Evolutionary conservation across 805 yeast genomes (phyloP), one percentile per base, ranked within the genome.

Genomic region (Candida hungchunana): DNA sequence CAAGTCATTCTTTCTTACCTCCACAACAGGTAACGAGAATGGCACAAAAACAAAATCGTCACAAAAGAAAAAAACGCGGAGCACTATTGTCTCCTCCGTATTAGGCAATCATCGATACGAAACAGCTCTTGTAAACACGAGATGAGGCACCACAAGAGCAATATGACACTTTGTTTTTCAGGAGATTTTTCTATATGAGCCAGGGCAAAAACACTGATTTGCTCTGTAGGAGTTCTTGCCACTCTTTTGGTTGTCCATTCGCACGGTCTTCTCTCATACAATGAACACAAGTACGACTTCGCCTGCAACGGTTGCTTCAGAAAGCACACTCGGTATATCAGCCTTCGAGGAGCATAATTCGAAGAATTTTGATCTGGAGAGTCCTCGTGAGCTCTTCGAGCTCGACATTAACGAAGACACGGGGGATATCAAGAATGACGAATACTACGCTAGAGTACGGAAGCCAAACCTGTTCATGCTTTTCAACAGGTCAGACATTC

Each of bases 391-490:
- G 1, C 26, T 48, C 1, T 41, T 31, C 23, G 44, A 41, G 27
- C 35, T 51, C 7, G 52, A 50, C 23, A 37, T 50, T 22, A 39
- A 27, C 9, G 41, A 31, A 12, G 11, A 25, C 8, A 9, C 10
- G 3, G 29, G 20, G 3, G 29, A 12, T 5, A 14, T 10, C 7
- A 11, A 13, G 4, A 32, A 42, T 26, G 32, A 24, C 3, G 17
- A 16, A 7, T 27, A 32, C 18, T 37, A 23, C 17, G 32, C 42
- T n/a, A 39, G 36, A 11, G 18, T 48, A 10, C 34, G 42, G 21
- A 47, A 32, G 13, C 30, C 56, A 3, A 36, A 14, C 13, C 27
- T 54, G 7, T 51, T 37, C 39, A 54, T 54, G 58, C 36, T 53
- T 2, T 45, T 43, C n/a, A 26, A 40, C 11, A 36, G 29, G 4